Evolutionary conservation across 164 flowering plant species (phyloP).

Genomic region (Magnolia officinalis): DNA sequence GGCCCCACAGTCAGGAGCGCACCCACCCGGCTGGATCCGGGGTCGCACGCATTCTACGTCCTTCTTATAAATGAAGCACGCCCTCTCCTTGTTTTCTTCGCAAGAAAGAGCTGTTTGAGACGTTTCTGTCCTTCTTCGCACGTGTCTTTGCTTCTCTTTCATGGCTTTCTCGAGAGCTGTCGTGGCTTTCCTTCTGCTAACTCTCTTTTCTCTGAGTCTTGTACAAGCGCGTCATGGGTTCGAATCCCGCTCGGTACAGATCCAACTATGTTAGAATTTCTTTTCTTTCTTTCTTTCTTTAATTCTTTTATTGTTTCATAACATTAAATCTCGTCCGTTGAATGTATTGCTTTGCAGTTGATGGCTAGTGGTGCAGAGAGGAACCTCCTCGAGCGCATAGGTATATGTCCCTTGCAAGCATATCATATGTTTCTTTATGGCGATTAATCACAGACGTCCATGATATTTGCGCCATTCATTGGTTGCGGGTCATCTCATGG

Average conservation of each 20-base stretch:
- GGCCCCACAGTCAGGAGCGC: no score
- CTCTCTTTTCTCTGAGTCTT: not conserved
- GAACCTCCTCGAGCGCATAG: not conserved
- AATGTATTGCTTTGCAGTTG: constrained; percentile 1
- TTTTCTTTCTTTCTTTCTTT: not conserved
- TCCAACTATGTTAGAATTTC: not conserved
- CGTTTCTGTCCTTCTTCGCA: no score
- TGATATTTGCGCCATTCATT: no score
- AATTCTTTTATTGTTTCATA: not conserved
- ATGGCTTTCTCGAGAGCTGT: constrained; percentile 3
- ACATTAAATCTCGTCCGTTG: not conserved
- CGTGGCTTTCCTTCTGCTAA: not conserved
- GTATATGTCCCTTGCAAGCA: not conserved
- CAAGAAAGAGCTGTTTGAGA: not conserved
- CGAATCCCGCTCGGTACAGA: not conserved
- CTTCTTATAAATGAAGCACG: not conserved
- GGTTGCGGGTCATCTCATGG: no score
- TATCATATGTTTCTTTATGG: no score
- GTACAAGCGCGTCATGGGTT: not conserved
- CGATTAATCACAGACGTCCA: no score
- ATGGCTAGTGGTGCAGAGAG: not conserved
- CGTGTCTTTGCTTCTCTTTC: no score
- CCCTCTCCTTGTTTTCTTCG: not conserved
- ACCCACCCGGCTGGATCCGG: no score
- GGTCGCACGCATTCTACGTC: not conserved